Percentiles rank a stretch among this genome's conserved stretches.
Evolutionary conservation across 805 yeast genomes (phyloP).

Genomic region (Metschnikowia proteae): DNA sequence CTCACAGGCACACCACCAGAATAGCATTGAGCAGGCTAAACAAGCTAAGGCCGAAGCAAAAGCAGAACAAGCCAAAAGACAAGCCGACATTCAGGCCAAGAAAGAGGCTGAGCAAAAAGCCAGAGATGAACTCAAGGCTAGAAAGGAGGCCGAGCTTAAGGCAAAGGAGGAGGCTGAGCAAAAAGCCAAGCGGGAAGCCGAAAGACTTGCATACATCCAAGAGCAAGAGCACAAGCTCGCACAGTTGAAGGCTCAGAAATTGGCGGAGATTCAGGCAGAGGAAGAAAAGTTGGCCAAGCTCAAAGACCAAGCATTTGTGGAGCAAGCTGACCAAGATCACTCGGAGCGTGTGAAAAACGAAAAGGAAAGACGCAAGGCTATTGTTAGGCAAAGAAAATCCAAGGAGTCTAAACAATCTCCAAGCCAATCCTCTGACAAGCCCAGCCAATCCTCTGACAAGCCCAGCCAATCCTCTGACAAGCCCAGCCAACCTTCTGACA

Average conservation of each 20-base stretch:
- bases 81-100: conserved; percentile 7
- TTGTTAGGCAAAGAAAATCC: conserved; percentile 10
- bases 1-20: not conserved
- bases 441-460: not conserved
- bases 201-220: conserved; percentile 6
- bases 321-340: conserved; percentile 4
- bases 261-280: conserved; percentile 6
- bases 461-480: not conserved
- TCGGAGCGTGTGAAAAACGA: conserved; percentile 1
- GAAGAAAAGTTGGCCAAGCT: conserved; percentile 9
- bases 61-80: conserved; percentile 6
- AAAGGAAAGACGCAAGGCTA: conserved; percentile 8
- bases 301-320: conserved; percentile 6
- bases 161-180: conserved; percentile 2
- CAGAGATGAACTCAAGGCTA: conserved; percentile 2
- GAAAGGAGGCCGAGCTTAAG: conserved; percentile 5
- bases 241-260: conserved; percentile 11
- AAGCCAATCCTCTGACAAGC: not conserved
- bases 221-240: conserved; percentile 6
- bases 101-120: conserved; percentile 5
- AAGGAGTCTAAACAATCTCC: conserved; percentile 3
- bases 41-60: conserved; percentile 2
- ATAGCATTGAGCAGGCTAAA: not conserved
- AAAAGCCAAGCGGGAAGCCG: conserved; percentile 8
- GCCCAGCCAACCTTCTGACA: no score